A percentile compares a stretch with the other conserved stretches of the same genome.
Evolutionary conservation across 108 stramenopile genomes (phyloP).

Genomic region (Skeletonema grethae): DNA sequence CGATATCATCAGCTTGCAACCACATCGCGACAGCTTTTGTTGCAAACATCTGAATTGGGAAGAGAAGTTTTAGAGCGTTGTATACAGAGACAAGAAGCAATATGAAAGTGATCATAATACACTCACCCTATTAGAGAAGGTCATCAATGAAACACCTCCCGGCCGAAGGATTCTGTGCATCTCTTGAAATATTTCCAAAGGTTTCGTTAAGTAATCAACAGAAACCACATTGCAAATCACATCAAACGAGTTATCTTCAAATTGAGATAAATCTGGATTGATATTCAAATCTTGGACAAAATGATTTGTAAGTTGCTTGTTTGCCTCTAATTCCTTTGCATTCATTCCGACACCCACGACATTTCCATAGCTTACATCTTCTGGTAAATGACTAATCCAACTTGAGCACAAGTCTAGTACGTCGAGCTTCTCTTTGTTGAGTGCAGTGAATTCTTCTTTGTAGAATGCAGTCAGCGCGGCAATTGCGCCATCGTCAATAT

Average conservation of each 20-base stretch:
- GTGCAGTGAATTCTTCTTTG: slow-evolving; percentile 39
- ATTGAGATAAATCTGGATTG: slow-evolving; percentile 51
- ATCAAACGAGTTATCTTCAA: slow-evolving; percentile 75
- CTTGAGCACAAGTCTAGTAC: slow-evolving; percentile 77
- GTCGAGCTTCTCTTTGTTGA: slow-evolving; percentile 46
- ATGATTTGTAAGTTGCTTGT: slow-evolving; percentile 62
- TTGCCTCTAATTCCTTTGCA: slow-evolving; percentile 59
- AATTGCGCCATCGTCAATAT: slow-evolving; percentile 80
- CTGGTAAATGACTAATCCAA: slow-evolving; percentile 74
- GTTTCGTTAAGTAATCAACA: slow-evolving; percentile 76
- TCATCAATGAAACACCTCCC: slow-evolving; percentile 64
- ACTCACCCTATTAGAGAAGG: slow-evolving; percentile 60
- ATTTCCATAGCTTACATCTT: slow-evolving; percentile 42
- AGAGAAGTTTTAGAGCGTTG: background rate
- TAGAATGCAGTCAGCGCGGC: slow-evolving; percentile 60
- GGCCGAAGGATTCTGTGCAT: slow-evolving; percentile 73
- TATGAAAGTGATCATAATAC: background rate
- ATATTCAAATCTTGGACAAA: slow-evolving; percentile 69
- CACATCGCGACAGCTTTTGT: slow-evolving; percentile 85
- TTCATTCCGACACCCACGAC: slow-evolving; percentile 83
- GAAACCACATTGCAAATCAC: slow-evolving; percentile 71
- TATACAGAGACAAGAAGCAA: background rate
- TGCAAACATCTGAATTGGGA: slow-evolving; percentile 5
- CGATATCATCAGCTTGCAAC: slow-evolving; percentile 80
- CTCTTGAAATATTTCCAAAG: slow-evolving; percentile 72